Conservation (phyloP, 1,284 basidiomycete species). For the Moesziomyces globuligerus region DNA sequence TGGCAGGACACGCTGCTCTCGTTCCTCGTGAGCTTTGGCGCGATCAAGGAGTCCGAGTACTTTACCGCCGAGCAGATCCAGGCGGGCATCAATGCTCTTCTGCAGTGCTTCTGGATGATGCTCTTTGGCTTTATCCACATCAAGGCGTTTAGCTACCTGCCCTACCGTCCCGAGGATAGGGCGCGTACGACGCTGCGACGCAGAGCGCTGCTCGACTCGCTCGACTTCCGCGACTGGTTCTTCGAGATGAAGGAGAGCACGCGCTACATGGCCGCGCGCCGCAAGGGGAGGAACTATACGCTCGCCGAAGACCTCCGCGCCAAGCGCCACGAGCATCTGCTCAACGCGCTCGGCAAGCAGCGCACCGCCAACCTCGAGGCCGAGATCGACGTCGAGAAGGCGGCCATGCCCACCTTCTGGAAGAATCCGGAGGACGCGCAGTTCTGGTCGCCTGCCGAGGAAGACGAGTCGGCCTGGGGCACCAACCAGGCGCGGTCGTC, state of each 20-base stretch:
- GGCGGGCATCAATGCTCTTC: slow-evolving; percentile 76
- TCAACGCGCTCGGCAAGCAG: slow-evolving; percentile 48
- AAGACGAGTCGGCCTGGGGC: background rate
- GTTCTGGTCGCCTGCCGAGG: slow-evolving; percentile 5
- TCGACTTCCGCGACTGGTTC: slow-evolving; percentile 61
- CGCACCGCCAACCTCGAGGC: slow-evolving; percentile 33
- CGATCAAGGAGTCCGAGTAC: slow-evolving; percentile 75
- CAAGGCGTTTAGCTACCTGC: slow-evolving; percentile 78
- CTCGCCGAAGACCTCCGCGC: slow-evolving; percentile 54
- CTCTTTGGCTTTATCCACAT: slow-evolving; percentile 77
- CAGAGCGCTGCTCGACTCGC: slow-evolving; percentile 45
- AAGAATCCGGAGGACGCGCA: slow-evolving; percentile 27
- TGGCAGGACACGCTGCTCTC: slow-evolving; percentile 79
- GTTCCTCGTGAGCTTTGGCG: slow-evolving; percentile 73
- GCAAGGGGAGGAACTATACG: slow-evolving; percentile 44
- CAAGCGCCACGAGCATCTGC: slow-evolving; percentile 47
- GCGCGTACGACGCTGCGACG: slow-evolving; percentile 31
- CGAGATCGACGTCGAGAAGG: slow-evolving; percentile 45
- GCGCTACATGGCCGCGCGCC: slow-evolving; percentile 43
- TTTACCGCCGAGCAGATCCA: slow-evolving; percentile 78
- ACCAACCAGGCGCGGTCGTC: background rate
- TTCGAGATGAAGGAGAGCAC: slow-evolving; percentile 53
- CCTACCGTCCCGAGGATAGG: slow-evolving; percentile 70
- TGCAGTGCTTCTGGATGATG: slow-evolving; percentile 78
- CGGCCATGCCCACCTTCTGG: slow-evolving; percentile 42